Evolutionary conservation across 2,329 filamentous ascomycete genomes (phyloP), one percentile per base, ranked within the genome.

Genomic region (Lecanicillium sp.): DNA sequence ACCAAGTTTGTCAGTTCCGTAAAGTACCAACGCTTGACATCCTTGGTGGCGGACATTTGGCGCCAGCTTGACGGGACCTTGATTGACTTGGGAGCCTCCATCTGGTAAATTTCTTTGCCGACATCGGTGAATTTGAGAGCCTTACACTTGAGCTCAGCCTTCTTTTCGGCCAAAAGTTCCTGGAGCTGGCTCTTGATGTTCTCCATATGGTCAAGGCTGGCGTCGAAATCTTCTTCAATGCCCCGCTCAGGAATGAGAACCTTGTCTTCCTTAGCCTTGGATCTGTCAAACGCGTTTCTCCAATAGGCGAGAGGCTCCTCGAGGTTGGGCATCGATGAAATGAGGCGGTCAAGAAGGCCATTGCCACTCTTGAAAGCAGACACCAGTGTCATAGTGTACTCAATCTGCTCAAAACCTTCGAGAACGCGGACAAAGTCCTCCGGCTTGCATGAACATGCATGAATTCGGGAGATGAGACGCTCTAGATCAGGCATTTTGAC

Each of bases 351-450:
- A 35, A 98, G 85, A 3, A 97, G 77, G 2, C 89, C 87, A 42
- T 89, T 84, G 2, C 85, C 87, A n/a, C 83, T 79, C 45, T 84
- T 81, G 57, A 87, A 86, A 8, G 83, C 77, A 39, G 78, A 75
- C 1, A 97, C 76, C 19, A 97, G 75, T 44, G 81, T 79, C 77
- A 95, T 88, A 1, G 90, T 95, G 63, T 95, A 93, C 54, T 96
- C 90, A 38, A 98, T 97, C 66, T 96, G 91, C 69, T 97, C 93
- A 57, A 96, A 98, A 0, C 93, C 93, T 64, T 97, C 90, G 0
- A 98, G 74, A 0, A 97, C 91, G 40, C 84, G 86, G 38, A 97
- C 82, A 63, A 98, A 98, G 62, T 98, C 93, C 49, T 93, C 87
- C 0, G 90, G 80, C 60, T 83, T 88, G 69, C 90, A 96, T n/a